phyloP scores from a whole-genome alignment of 208 protist genomes.

The Trypanosomatidae sp. region DNA sequence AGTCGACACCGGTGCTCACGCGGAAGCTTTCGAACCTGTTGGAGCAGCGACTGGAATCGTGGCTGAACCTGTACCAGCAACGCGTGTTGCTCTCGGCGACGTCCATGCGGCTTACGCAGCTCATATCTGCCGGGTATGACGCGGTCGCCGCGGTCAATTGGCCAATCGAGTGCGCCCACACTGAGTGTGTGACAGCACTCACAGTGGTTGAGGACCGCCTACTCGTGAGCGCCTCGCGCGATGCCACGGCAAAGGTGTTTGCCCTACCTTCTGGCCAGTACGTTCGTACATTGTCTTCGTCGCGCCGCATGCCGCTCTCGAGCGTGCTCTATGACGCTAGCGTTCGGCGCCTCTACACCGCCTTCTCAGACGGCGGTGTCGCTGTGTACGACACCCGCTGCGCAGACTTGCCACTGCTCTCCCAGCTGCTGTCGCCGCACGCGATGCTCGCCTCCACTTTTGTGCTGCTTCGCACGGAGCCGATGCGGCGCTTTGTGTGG shows the following conservation, averaged over 20 bases:
- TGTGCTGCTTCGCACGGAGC: slow-evolving; percentile 4
- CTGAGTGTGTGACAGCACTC: slow-evolving; percentile 44
- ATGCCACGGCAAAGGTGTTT: slow-evolving; percentile 69
- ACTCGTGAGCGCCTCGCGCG: slow-evolving; percentile 54
- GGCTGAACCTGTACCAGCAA: slow-evolving; percentile 21
- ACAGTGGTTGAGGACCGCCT: slow-evolving; percentile 57
- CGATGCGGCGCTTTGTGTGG: slow-evolving; percentile 39
- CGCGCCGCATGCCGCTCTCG: slow-evolving; percentile 47
- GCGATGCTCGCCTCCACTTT: slow-evolving; percentile 31
- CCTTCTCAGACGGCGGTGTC: slow-evolving; percentile 52
- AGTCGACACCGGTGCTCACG: background rate
- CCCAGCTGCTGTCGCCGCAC: slow-evolving; percentile 31
- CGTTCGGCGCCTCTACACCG: slow-evolving; percentile 36
- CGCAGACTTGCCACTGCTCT: slow-evolving; percentile 28
- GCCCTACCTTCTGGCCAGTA: slow-evolving; percentile 56
- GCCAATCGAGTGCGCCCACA: slow-evolving; percentile 61
- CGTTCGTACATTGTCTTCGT: slow-evolving; percentile 31
- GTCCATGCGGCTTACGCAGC: slow-evolving; percentile 8
- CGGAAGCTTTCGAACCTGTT: background rate
- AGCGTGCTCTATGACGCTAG: slow-evolving; percentile 46
- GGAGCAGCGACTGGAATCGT: slow-evolving; percentile 22
- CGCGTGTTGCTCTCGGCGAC: slow-evolving; percentile 17
- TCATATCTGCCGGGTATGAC: slow-evolving; percentile 18
- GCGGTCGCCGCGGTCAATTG: slow-evolving; percentile 32
- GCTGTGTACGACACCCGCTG: slow-evolving; percentile 40